A percentile compares a stretch with the other conserved stretches of the same genome.
These are phyloP conservation scores for Edaphochlamys debaryana DNA, from an alignment of 139 green algal genomes.

Conservation along the genomic window DNA sequence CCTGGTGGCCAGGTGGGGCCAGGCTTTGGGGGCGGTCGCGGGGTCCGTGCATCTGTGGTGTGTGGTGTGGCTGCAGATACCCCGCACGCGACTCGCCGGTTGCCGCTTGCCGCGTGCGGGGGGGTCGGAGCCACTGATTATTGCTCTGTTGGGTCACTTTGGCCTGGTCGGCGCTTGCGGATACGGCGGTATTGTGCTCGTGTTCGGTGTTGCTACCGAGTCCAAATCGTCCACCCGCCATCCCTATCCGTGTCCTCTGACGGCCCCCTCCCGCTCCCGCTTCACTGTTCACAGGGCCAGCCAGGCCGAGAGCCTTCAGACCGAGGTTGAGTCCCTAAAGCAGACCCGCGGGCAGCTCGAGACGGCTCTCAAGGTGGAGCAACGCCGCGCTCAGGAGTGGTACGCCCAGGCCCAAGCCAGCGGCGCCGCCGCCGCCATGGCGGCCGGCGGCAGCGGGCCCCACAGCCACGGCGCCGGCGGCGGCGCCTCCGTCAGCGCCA, in stretches of 20 bases:
- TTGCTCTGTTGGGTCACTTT: no score
- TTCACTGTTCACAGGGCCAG: neutral
- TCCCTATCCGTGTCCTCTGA: no score
- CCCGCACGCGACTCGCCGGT: no score
- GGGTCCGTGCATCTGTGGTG: neutral
- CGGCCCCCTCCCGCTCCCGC: neutral
- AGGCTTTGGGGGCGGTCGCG: no score
- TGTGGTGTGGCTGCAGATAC: no score
- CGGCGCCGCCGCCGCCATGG: neutral
- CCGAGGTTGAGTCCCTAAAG: constrained; percentile 31
- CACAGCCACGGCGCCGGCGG: neutral
- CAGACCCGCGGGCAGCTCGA: constrained; percentile 32
- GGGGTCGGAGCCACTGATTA: no score
- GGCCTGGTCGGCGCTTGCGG: no score
- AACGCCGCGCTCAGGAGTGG: constrained; percentile 37
- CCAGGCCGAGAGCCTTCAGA: constrained; percentile 17
- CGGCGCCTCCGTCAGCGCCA: neutral
- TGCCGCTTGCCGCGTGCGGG: no score
- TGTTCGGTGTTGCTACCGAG: no score
- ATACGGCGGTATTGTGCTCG: no score
- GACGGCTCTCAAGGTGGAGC: constrained; percentile 29
- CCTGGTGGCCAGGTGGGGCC: constrained; percentile 9
- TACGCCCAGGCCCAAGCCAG: constrained; percentile 15
- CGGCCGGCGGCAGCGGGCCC: neutral
- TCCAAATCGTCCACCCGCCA: no score